Base-by-base conservation (phyloP, 1,139 yeast genomes). In the Geotrichum carabidarum region DNA sequence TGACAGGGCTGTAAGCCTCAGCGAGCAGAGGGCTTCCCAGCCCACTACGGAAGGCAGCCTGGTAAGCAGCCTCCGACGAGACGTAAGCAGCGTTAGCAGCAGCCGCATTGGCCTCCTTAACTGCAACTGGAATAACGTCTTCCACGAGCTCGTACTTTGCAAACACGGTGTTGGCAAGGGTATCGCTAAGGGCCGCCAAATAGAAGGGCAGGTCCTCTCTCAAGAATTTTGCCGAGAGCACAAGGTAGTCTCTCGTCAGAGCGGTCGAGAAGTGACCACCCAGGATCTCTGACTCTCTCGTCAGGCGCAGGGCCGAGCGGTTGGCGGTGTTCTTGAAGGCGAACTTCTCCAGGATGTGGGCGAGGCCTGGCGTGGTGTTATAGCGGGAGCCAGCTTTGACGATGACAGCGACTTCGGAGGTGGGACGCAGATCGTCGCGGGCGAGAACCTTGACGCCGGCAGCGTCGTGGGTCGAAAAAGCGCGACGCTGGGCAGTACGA, bases 211-310 rank as follows among this genome's bases (percentile, higher is more conserved):
- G 81, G 64, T 86, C 87, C 72, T 86, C 86, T 71, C 84, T 83
- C 73, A 93, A 80, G 77, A 93, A 93, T 65, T 81, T 78, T 56
- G 98, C 84, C 63, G 81, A 78, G 68, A 93, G 80, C 60, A 86
- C 80, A 62, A 94, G 80, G 66, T 84, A 78, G 71, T 93, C 98
- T 77, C 97, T 85, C 70, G 89, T 82, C 63, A 89, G 84, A 56
- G 71, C 66, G 48, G 95, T 77, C 51, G 79, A 70, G 71, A 89
- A 81, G 60, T 74, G 74, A 68, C 96, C 98, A 62, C 99, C 99
- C 65, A 93, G 79, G 63, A 93, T 81, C 76, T 94, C 99, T 54
- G 93, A 77, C 76, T 94, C 99, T 74, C 99, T 86, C 66, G 91
- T 86, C 68, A 91, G 79, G 76, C 99, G 87, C 70, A 93, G 79